A percentile compares a stretch with the other conserved stretches of the same genome.
phyloP scores from a whole-genome alignment of 2,329 filamentous ascomycete genomes.

The Botrytis pseudocinerea region DNA sequence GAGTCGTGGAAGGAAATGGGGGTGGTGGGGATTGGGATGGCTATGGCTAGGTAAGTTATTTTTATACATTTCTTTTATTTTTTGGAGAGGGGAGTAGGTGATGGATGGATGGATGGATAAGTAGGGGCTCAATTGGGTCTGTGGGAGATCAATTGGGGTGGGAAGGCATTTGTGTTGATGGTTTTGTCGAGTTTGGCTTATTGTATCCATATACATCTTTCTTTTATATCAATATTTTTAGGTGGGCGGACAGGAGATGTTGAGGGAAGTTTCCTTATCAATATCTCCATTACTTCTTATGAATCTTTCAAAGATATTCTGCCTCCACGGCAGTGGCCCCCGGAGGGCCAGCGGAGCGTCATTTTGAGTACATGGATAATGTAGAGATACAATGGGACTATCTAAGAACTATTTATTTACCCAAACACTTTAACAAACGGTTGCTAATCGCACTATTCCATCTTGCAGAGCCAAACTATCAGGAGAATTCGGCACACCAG shows the following conservation, averaged over 20 bases:
- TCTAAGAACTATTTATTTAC: too few species aligned
- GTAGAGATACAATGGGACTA: neutral
- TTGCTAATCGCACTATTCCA: neutral
- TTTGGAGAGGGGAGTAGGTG: neutral
- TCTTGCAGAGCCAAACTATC: conserved; percentile 25
- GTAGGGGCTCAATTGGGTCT: too few species aligned
- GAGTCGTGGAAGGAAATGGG: conserved; percentile 49
- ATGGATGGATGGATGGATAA: neutral
- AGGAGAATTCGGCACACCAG: conserved; percentile 45
- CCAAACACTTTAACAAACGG: neutral
- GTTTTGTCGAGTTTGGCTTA: neutral
- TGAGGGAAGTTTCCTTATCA: neutral
- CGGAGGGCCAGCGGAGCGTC: neutral
- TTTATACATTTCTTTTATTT: too few species aligned
- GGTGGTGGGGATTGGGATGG: conserved; percentile 39
- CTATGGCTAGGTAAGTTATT: conserved; percentile 44
- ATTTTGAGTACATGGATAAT: neutral
- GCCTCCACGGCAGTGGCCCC: neutral
- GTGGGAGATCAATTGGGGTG: neutral
- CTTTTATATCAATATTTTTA: neutral
- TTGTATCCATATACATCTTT: neutral
- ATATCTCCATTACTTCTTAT: neutral
- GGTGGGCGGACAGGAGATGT: neutral
- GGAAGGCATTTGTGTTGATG: neutral
- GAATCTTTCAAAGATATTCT: neutral